phyloP scores from a whole-genome alignment of 345 rosid species.

The Erysimum cheiranthoides region DNA sequence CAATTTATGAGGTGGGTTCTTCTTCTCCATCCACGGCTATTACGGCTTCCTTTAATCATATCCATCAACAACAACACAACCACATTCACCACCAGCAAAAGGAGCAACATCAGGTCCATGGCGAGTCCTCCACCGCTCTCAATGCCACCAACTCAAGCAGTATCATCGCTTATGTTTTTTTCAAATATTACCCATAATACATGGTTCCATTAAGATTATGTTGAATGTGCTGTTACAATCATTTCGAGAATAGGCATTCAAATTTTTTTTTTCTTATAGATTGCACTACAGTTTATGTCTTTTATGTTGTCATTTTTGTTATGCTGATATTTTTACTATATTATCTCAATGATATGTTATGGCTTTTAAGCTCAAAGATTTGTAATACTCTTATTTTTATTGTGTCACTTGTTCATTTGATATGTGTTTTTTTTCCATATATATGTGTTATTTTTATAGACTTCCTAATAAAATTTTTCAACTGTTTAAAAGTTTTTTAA shows the following conservation, averaged over 20 bases:
- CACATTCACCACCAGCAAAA: background rate
- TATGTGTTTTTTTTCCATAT: background rate
- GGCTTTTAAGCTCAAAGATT: background rate
- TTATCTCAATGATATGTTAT: background rate
- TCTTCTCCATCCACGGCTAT: background rate
- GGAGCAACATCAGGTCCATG: background rate
- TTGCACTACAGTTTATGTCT: background rate
- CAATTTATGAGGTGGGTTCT: background rate
- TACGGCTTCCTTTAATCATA: background rate
- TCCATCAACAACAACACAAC: background rate
- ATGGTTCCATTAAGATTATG: slow-evolving; percentile 8
- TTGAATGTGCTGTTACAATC: background rate
- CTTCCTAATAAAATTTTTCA: no score
- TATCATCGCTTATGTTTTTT: background rate
- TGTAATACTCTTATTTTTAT: background rate
- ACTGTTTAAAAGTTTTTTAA: no score
- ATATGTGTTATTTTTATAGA: no score
- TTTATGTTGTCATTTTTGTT: background rate
- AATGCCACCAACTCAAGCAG: background rate
- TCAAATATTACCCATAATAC: slow-evolving; percentile 12
- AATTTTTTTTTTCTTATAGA: background rate
- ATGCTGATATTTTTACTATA: background rate
- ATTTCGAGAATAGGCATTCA: background rate
- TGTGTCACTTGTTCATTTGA: background rate
- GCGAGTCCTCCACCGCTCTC: background rate